phyloP scores from a whole-genome alignment of 768 basidiomycete species.

The Rhodosporidiobolus odoratus region DNA sequence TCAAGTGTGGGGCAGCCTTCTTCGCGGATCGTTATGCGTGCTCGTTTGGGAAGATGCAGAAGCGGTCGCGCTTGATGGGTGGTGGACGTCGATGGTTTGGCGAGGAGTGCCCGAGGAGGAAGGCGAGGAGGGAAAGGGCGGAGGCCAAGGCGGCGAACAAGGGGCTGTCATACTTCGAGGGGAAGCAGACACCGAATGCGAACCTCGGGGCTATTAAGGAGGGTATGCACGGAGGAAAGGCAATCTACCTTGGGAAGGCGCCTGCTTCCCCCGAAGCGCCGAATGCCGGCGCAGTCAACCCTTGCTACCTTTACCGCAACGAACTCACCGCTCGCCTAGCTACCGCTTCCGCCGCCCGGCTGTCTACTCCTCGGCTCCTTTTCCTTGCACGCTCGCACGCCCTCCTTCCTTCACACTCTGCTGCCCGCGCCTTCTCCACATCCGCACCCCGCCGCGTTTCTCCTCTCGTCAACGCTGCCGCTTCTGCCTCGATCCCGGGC shows the following conservation, averaged over 20 bases:
- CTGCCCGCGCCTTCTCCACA: slow-evolving; percentile 19
- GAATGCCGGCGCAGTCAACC: not conserved
- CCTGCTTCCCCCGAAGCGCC: not conserved
- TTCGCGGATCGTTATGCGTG: no score
- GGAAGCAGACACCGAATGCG: not conserved
- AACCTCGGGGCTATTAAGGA: not conserved
- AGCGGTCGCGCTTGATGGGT: no score
- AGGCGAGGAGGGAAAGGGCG: no score
- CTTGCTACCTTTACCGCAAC: not conserved
- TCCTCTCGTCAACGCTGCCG: not conserved
- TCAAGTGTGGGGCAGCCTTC: not conserved
- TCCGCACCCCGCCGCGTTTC: not conserved
- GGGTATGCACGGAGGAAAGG: not conserved
- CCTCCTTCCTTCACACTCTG: not conserved
- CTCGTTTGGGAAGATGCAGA: no score
- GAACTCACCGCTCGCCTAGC: not conserved
- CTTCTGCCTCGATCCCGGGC: not conserved
- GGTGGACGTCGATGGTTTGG: no score
- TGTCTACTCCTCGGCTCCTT: not conserved
- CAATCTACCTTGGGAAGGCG: not conserved
- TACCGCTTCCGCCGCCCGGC: not conserved
- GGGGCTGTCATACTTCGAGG: slow-evolving; percentile 1
- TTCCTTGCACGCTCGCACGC: not conserved
- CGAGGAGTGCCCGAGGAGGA: no score
- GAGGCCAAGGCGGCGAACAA: no score